Evolutionary conservation across 2,329 filamentous ascomycete species (phyloP).

Genomic region (Alternaria sp.): DNA sequence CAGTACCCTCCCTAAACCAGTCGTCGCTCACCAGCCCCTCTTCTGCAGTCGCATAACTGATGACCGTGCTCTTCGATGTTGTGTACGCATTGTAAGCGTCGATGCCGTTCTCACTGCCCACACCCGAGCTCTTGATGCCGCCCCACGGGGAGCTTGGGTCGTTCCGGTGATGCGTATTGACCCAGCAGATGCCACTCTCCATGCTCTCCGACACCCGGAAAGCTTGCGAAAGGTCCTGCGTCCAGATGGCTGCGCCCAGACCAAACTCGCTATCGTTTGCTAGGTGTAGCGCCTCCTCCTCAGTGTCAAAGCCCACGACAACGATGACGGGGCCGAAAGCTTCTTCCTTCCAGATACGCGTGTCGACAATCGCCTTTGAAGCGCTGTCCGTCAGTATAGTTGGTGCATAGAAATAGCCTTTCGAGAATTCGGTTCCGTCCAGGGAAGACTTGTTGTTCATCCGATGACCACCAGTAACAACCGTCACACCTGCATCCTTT

Average conservation of each 20-base stretch:
- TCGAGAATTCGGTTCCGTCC: constrained; percentile 62
- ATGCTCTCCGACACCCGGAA: constrained; percentile 59
- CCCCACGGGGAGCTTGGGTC: constrained; percentile 77
- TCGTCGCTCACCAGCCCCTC: constrained; percentile 65
- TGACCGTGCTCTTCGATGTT: constrained; percentile 69
- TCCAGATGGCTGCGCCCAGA: constrained; percentile 62
- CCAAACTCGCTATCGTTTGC: constrained; percentile 63
- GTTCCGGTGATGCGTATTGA: constrained; percentile 71
- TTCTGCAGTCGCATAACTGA: constrained; percentile 70
- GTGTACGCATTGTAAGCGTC: constrained; percentile 60
- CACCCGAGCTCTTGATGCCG: constrained; percentile 67
- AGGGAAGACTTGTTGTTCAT: constrained; percentile 60
- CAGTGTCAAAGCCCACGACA: constrained; percentile 57
- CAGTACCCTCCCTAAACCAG: constrained; percentile 71
- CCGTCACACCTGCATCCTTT: constrained; percentile 49
- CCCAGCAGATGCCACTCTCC: constrained; percentile 60
- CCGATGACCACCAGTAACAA: constrained; percentile 60
- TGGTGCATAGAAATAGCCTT: constrained; percentile 61
- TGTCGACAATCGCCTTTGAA: constrained; percentile 46
- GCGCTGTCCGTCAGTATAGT: constrained; percentile 52
- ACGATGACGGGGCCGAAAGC: constrained; percentile 64
- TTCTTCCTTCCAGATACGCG: constrained; percentile 56
- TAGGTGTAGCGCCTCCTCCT: constrained; percentile 57
- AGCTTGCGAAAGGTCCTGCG: constrained; percentile 59
- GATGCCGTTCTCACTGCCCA: constrained; percentile 76